A percentile compares a stretch with the other conserved stretches of the same genome.
Conservation (phyloP, 2,329 filamentous ascomycete genomes). For the Cercospora zeae-maydis region DNA sequence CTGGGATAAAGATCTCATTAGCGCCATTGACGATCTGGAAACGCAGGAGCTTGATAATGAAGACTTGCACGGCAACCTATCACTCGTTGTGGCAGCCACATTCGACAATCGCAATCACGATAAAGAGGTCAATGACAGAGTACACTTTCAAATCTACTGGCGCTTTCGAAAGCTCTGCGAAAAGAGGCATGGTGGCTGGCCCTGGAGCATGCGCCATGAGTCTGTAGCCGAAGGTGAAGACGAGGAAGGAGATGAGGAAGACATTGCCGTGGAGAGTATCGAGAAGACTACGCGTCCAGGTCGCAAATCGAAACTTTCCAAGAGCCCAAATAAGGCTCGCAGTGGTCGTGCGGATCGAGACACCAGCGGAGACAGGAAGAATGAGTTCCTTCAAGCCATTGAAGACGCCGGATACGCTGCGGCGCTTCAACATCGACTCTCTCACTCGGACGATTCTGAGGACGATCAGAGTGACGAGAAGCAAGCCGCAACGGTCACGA, state of each 20-base stretch:
- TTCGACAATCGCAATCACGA: neutral
- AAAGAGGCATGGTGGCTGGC: neutral
- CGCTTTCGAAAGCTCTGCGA: constrained; percentile 10
- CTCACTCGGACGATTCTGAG: neutral
- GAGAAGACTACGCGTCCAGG: neutral
- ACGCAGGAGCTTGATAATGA: neutral
- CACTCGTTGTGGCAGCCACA: neutral
- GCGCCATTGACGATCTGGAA: neutral
- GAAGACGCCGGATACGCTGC: neutral
- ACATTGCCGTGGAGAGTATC: neutral
- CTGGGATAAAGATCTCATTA: constrained; percentile 10
- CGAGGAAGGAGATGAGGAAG: neutral
- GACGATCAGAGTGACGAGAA: neutral
- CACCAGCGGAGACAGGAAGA: neutral
- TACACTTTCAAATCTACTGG: constrained; percentile 20
- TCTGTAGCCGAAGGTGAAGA: neutral
- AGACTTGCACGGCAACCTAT: neutral
- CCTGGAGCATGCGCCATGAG: neutral
- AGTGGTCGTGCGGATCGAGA: neutral
- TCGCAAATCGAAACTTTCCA: neutral
- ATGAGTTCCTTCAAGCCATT: neutral
- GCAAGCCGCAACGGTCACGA: neutral
- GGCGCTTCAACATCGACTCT: neutral
- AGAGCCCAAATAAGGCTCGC: neutral
- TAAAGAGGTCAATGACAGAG: neutral